These are phyloP conservation scores for Plasmodium relictum DNA, from an alignment of 169 alveolate genomes.

Conservation along the genomic window DNA sequence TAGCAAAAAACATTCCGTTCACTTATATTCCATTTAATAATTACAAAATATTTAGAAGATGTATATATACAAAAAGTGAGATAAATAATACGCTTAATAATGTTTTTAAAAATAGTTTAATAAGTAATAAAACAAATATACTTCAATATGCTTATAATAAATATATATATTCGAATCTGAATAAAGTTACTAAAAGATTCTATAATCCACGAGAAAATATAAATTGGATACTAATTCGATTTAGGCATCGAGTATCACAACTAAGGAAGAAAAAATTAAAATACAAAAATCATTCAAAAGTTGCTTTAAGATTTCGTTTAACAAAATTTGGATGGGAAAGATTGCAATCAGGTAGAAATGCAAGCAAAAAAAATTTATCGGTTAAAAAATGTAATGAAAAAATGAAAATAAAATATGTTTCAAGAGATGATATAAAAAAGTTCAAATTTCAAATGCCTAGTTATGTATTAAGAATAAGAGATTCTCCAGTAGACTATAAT, in stretches of 20 bases:
- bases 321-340: constrained; percentile 89
- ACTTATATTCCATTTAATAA: neutral
- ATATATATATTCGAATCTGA: neutral
- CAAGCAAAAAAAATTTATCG: constrained; percentile 80
- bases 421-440: constrained; percentile 83
- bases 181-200: constrained; percentile 25
- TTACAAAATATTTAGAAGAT: constrained; percentile 14
- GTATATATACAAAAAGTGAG: neutral
- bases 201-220: constrained; percentile 55
- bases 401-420: constrained; percentile 83
- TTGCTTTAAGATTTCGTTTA: constrained; percentile 84
- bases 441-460: constrained; percentile 85
- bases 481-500: constrained; percentile 82
- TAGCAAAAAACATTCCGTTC: neutral
- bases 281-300: constrained; percentile 84
- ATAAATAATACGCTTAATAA: constrained; percentile 3
- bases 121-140: constrained; percentile 6
- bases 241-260: constrained; percentile 80
- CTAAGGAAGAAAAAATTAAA: constrained; percentile 80
- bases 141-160: neutral
- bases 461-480: constrained; percentile 82
- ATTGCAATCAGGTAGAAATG: constrained; percentile 81
- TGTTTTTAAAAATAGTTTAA: neutral
- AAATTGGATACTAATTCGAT: constrained; percentile 83
- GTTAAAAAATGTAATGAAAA: constrained; percentile 80